Conservation (phyloP, 2,329 filamentous ascomycete species). For the Pseudogymnoascus sp. region DNA sequence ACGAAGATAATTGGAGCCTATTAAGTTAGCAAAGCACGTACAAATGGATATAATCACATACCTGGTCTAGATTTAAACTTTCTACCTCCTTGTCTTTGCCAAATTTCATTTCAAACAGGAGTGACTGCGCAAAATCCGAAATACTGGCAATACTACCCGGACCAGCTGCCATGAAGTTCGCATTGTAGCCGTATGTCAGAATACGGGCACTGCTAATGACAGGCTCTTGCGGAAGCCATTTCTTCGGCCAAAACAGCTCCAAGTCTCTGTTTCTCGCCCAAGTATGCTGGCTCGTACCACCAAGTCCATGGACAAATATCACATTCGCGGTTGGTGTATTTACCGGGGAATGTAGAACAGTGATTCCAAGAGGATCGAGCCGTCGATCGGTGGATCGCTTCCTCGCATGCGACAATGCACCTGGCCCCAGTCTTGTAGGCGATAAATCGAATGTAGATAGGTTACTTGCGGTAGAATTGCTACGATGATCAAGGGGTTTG, state of each 20-base stretch:
- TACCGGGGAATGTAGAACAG: conserved; percentile 15
- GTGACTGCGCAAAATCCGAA: conserved; percentile 26
- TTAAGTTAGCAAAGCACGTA: neutral
- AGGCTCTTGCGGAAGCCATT: conserved; percentile 29
- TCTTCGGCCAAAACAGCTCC: conserved; percentile 31
- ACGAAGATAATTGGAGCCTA: conserved; percentile 33
- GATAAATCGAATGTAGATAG: too few species aligned
- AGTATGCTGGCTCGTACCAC: conserved; percentile 31
- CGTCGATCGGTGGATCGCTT: too few species aligned
- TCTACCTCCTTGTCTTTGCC: conserved; percentile 9
- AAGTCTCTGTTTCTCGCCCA: conserved; percentile 29
- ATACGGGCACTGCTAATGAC: conserved; percentile 30
- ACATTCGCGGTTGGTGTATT: conserved; percentile 19
- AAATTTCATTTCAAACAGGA: conserved; percentile 23
- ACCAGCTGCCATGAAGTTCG: conserved; percentile 10
- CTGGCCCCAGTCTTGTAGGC: too few species aligned
- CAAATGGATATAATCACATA: too few species aligned
- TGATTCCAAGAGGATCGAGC: conserved; percentile 19
- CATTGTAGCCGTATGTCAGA: conserved; percentile 31
- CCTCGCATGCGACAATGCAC: too few species aligned
- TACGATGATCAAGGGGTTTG: too few species aligned
- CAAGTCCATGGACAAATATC: conserved; percentile 37
- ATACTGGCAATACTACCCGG: conserved; percentile 14
- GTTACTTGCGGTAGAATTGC: too few species aligned
- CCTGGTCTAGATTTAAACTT: too few species aligned